phyloP scores from a whole-genome alignment of 2,329 filamentous ascomycete species.

The Parafenestella ontariensis region DNA sequence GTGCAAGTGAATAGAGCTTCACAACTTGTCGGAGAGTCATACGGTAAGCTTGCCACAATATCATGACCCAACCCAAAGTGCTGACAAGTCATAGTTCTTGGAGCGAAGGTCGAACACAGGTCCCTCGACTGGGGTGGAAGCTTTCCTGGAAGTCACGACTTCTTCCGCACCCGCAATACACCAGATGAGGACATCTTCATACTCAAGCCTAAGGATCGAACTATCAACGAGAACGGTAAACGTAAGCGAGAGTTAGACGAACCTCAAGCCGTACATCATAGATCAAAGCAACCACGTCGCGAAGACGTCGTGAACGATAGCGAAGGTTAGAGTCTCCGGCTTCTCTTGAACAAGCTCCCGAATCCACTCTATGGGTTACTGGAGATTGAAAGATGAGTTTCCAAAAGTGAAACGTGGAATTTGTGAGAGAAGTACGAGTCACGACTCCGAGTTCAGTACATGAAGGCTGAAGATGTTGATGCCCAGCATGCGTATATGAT shows the following conservation, averaged over 20 bases:
- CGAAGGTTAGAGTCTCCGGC: no score
- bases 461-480: no score
- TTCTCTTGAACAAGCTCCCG: no score
- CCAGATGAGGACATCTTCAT: slow-evolving; percentile 2
- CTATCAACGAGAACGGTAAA: neutral
- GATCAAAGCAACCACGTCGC: neutral
- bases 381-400: no score
- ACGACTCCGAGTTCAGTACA: no score
- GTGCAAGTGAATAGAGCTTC: no score
- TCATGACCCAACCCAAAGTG: no score
- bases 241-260: neutral
- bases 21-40: no score
- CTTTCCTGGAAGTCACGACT: slow-evolving; percentile 10
- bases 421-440: no score
- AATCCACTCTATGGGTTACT: no score
- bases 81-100: neutral
- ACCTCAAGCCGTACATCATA: neutral
- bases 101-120: neutral
- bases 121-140: slow-evolving; percentile 3
- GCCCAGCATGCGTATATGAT: no score
- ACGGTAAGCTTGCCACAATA: neutral
- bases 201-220: neutral
- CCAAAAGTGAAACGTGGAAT: no score
- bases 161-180: slow-evolving; percentile 5
- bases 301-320: neutral